Base-by-base conservation (phyloP, 305 asterid genomes). In the Fraxinus velutina region DNA sequence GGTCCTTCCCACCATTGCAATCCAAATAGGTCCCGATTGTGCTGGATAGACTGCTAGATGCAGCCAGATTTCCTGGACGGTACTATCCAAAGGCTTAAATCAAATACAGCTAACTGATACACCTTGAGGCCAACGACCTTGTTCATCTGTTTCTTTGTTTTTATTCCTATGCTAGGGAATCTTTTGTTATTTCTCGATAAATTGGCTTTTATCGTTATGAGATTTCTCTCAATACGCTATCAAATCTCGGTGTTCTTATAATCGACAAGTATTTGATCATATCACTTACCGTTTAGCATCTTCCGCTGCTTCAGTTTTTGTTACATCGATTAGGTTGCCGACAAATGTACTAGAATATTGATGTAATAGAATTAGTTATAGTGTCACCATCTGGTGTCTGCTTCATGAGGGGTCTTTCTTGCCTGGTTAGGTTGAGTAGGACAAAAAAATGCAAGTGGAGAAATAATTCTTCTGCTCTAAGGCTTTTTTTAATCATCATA, bases 301-400 rank as follows among this genome's bases (percentile, higher is more conserved):
- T 57, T 57, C 29, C 9, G 4, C 68, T 57, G 27, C 68, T 19
- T 17, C 68, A 21, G 68, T 17, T 29, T 75, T 71, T 55, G 30
- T 8, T 15, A 73, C 70, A 15, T 80, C 55, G 12, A 60, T 29
- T 42, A 37, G n/a, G 22, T 9, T 50, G 64, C 32, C 39, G 30
- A 21, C 34, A 55, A 80, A 27, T 42, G 32, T 72, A 76, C 75
- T 37, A 66, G 37, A 47, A 57, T 44, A 10, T 73, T 71, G 82
- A 77, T 70, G 83, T 84, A 79, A 81, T 80, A 50, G 84, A 77
- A 86, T 84, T 84, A 34, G 88, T 79, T 79, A 32, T 22, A 24
- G 66, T 79, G 91, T 89, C 86, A 13, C 64, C 80, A 75, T 85
- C 90, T 8, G 4, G 73, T 52, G 76, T 82, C 79, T 37, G 64